phyloP scores from a whole-genome alignment of 169 alveolate species.

The Cytauxzoon felis region DNA sequence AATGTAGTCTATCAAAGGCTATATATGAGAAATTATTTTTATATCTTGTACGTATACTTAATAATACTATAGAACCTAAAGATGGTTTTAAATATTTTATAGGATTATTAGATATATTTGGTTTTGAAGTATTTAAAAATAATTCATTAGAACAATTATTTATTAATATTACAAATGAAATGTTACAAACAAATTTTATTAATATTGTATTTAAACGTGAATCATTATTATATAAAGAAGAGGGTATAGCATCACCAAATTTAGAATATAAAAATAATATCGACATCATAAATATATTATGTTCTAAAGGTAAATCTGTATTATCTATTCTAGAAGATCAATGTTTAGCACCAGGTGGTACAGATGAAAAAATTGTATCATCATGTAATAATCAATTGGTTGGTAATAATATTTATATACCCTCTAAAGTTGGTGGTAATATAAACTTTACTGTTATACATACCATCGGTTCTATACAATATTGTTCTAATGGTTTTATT shows the following conservation, averaged over 20 bases:
- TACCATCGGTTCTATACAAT: slow-evolving; percentile 79
- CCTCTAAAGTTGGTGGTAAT: slow-evolving; percentile 83
- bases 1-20: slow-evolving; percentile 88
- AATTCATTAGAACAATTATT: slow-evolving; percentile 94
- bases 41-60: slow-evolving; percentile 92
- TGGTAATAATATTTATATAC: slow-evolving; percentile 64
- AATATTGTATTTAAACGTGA: slow-evolving; percentile 93
- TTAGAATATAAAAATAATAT: slow-evolving; percentile 77
- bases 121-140: slow-evolving; percentile 92
- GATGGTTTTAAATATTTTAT: slow-evolving; percentile 81
- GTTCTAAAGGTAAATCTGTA: slow-evolving; percentile 72
- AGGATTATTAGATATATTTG: slow-evolving; percentile 95
- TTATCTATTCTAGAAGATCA: slow-evolving; percentile 84
- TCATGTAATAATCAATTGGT: slow-evolving; percentile 66
- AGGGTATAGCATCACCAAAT: slow-evolving; percentile 82
- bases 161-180: slow-evolving; percentile 94
- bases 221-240: slow-evolving; percentile 75
- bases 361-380: slow-evolving; percentile 82
- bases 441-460: slow-evolving; percentile 76
- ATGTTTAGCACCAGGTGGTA: slow-evolving; percentile 88
- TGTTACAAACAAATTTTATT: slow-evolving; percentile 90
- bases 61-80: slow-evolving; percentile 86
- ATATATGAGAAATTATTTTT: slow-evolving; percentile 92
- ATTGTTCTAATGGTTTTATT: slow-evolving; percentile 75
- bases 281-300: slow-evolving; percentile 61